Conservation (phyloP, 306 rosid genomes). For the Macrotyloma uniflorum region DNA sequence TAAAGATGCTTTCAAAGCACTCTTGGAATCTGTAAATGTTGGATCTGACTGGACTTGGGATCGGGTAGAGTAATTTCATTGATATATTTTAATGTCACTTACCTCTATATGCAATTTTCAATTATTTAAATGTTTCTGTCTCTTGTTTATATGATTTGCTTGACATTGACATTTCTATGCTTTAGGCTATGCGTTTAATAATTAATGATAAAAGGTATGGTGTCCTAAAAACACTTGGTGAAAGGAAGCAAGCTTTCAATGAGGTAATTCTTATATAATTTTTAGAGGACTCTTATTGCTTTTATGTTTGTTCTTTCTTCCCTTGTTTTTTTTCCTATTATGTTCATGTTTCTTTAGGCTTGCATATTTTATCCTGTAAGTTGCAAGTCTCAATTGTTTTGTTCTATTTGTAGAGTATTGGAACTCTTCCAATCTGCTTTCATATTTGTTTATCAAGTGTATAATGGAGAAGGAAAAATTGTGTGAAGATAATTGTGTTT, state of each 20-base stretch:
- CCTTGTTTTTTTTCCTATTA: not conserved
- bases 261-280: slow-evolving; percentile 64
- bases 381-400: slow-evolving; percentile 9
- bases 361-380: not conserved
- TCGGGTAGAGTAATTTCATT: slow-evolving; percentile 65
- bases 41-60: slow-evolving; percentile 99
- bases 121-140: not conserved
- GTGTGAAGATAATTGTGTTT: slow-evolving; percentile 22
- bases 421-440: not conserved
- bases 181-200: slow-evolving; percentile 87
- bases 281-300: slow-evolving; percentile 5
- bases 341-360: slow-evolving; percentile 10
- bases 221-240: slow-evolving; percentile 87
- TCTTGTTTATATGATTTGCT: slow-evolving; percentile 32
- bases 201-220: slow-evolving; percentile 92
- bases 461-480: not conserved
- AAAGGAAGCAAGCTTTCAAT: slow-evolving; percentile 90
- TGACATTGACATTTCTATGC: slow-evolving; percentile 36
- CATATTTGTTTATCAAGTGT: not conserved
- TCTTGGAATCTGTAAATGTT: slow-evolving; percentile 81
- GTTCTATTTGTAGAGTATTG: not conserved
- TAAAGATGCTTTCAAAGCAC: slow-evolving; percentile 81
- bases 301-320: not conserved
- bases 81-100: slow-evolving; percentile 22
- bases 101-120: not conserved